These are phyloP conservation scores for Teunomyces cretensis DNA, from an alignment of 805 yeast genomes.

Conservation along the genomic window DNA sequence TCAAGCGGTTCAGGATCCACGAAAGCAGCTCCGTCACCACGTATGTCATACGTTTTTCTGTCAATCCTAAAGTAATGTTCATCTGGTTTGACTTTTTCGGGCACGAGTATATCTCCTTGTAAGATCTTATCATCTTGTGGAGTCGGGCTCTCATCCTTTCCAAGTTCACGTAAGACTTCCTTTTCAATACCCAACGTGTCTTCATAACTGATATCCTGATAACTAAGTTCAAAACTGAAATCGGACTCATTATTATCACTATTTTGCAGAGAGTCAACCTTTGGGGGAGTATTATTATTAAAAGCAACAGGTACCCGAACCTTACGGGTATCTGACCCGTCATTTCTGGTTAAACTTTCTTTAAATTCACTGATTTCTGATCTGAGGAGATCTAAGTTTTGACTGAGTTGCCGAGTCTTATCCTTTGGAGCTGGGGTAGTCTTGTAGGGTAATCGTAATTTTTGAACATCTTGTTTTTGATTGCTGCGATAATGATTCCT, in stretches of 20 bases:
- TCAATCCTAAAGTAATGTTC: background rate
- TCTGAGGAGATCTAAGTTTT: conserved; percentile 40
- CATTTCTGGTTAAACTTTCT: conserved; percentile 36
- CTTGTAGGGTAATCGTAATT: conserved; percentile 10
- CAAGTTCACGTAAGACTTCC: conserved; percentile 26
- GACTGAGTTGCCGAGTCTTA: conserved; percentile 37
- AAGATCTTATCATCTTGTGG: conserved; percentile 2
- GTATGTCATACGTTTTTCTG: background rate
- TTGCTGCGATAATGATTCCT: conserved; percentile 8
- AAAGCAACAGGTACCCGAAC: background rate
- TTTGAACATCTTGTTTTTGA: conserved; percentile 1
- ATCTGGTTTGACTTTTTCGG: background rate
- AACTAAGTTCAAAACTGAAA: conserved; percentile 39
- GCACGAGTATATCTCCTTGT: background rate
- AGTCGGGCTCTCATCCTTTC: background rate
- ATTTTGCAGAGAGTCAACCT: background rate
- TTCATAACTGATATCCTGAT: conserved; percentile 40
- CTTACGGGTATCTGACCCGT: conserved; percentile 9
- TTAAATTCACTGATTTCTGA: conserved; percentile 46
- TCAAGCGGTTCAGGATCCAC: background rate
- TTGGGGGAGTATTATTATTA: background rate
- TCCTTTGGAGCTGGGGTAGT: conserved; percentile 12
- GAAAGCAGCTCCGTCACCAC: too few relatives aligned
- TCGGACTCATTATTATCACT: conserved; percentile 22
- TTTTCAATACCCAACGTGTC: conserved; percentile 38